phyloP scores from a whole-genome alignment of 768 basidiomycete species.

The Phlebiopsis gigantea region DNA sequence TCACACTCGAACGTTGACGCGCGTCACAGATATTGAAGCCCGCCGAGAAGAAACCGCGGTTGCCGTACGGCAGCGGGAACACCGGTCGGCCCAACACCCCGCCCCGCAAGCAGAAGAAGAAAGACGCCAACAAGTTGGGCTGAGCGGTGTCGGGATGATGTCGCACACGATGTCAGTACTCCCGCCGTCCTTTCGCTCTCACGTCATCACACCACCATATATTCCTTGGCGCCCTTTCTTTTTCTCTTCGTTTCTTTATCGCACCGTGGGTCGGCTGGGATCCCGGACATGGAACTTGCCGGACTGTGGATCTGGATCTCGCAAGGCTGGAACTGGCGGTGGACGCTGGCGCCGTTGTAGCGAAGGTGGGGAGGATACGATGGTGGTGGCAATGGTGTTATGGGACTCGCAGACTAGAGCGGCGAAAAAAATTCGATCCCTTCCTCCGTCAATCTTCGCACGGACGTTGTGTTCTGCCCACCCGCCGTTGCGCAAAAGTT shows the following conservation, averaged over 20 bases:
- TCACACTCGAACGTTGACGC: background rate
- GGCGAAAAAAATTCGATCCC: slow-evolving; percentile 10
- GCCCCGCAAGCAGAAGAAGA: slow-evolving; percentile 97
- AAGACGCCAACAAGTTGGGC: slow-evolving; percentile 65
- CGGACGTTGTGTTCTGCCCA: slow-evolving; percentile 2
- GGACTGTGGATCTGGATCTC: slow-evolving; percentile 1
- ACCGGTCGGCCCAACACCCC: slow-evolving; percentile 89
- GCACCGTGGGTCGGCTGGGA: slow-evolving; percentile 5
- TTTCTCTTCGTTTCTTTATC: slow-evolving; percentile 1
- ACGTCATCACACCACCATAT: slow-evolving; percentile 6
- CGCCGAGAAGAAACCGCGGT: slow-evolving; percentile 97
- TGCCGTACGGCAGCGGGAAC: slow-evolving; percentile 83
- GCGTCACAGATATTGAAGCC: slow-evolving; percentile 88
- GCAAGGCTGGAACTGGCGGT: background rate
- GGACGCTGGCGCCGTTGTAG: background rate
- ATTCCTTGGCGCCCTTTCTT: slow-evolving; percentile 4
- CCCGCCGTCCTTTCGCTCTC: slow-evolving; percentile 6
- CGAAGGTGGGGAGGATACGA: background rate
- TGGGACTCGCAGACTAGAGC: slow-evolving; percentile 7
- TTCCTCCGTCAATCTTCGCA: background rate
- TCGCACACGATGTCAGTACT: slow-evolving; percentile 22
- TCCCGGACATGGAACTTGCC: background rate
- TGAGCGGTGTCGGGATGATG: slow-evolving; percentile 12
- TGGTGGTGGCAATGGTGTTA: background rate
- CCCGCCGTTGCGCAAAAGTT: slow-evolving; percentile 8